Evolutionary conservation across 1,284 basidiomycete species (phyloP).

Genomic region (Heliocybe sulcata): DNA sequence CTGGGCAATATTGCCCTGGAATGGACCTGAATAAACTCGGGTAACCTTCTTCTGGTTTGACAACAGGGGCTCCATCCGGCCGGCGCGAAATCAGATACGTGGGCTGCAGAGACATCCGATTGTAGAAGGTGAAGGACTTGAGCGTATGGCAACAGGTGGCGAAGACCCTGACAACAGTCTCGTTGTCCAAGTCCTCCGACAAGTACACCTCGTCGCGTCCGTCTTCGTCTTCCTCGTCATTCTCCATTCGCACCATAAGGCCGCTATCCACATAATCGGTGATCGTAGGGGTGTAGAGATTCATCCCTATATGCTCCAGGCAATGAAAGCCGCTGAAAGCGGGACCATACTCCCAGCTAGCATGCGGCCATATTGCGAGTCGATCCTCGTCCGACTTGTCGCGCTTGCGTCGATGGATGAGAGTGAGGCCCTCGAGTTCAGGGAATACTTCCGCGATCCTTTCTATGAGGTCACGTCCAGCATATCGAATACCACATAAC

Average conservation of each 20-base stretch:
- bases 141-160: neutral
- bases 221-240: neutral
- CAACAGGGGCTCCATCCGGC: neutral
- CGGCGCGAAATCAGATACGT: neutral
- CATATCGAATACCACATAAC: conserved; percentile 9
- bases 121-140: neutral
- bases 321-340: neutral
- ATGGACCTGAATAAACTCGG: neutral
- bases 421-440: conserved; percentile 8
- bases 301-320: neutral
- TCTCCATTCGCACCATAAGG: neutral
- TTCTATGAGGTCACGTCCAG: conserved; percentile 4
- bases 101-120: neutral
- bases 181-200: neutral
- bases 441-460: conserved; percentile 9
- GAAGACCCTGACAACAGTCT: neutral
- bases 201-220: neutral
- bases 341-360: neutral
- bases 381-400: neutral
- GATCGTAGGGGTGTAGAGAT: neutral
- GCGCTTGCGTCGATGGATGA: conserved; percentile 5
- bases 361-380: neutral
- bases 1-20: neutral
- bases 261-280: neutral
- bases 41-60: neutral